Conservation (phyloP, 768 basidiomycete species). For the Tulasnella sp. region DNA sequence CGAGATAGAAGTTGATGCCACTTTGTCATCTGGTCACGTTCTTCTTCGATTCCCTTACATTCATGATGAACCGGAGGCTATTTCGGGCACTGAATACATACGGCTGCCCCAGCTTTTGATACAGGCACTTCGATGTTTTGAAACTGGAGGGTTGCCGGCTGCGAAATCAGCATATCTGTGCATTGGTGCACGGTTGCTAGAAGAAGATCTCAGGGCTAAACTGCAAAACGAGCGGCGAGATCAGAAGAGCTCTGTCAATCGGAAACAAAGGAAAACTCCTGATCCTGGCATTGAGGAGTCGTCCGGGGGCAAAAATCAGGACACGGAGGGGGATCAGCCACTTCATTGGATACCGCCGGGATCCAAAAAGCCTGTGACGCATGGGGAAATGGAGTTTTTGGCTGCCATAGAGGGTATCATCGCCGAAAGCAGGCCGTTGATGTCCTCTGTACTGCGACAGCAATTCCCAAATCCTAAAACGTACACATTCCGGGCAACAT, state of each 20-base stretch:
- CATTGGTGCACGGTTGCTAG: neutral
- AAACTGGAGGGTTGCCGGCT: neutral
- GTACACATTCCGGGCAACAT: conserved; percentile 9
- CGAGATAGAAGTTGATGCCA: neutral
- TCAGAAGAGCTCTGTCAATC: neutral
- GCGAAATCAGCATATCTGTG: conserved; percentile 1
- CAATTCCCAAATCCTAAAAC: neutral
- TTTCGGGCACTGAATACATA: no score
- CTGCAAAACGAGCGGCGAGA: conserved; percentile 4
- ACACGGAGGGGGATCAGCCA: neutral
- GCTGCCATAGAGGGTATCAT: neutral
- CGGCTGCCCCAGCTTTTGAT: no score
- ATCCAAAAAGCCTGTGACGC: neutral
- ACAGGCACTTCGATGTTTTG: neutral
- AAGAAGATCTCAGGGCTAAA: neutral
- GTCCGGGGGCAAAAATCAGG: neutral
- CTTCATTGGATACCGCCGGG: neutral
- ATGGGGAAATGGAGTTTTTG: neutral
- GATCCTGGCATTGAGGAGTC: neutral
- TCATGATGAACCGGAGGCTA: neutral
- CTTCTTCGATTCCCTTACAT: neutral
- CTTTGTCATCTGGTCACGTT: conserved; percentile 3
- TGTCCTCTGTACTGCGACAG: neutral
- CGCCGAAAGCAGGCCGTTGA: neutral
- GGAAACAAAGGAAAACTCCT: neutral